Conservation (phyloP, 2,329 filamentous ascomycete species). For the Microcera coccophila region DNA sequence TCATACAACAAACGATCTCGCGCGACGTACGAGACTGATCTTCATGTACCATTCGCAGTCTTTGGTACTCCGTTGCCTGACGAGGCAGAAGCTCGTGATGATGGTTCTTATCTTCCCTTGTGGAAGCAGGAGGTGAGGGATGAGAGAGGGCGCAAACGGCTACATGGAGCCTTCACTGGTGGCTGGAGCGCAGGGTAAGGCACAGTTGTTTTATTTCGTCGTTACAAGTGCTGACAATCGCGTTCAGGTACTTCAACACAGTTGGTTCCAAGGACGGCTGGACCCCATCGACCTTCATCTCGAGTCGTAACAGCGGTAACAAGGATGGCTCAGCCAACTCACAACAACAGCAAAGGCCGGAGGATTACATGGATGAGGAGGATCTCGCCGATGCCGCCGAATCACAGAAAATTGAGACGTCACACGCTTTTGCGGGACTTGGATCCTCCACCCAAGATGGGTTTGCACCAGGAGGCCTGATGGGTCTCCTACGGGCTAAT, state of each 20-base stretch:
- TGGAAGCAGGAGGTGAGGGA: slow-evolving; percentile 99
- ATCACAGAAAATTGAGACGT: slow-evolving; percentile 68
- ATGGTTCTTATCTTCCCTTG: slow-evolving; percentile 88
- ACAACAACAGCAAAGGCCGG: slow-evolving; percentile 66
- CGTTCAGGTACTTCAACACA: slow-evolving; percentile 89
- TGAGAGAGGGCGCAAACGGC: slow-evolving; percentile 80
- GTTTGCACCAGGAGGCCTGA: slow-evolving; percentile 51
- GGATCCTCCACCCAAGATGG: slow-evolving; percentile 60
- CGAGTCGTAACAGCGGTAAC: slow-evolving; percentile 74
- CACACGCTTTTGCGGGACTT: slow-evolving; percentile 69
- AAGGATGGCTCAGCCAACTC: slow-evolving; percentile 56
- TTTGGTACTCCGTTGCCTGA: slow-evolving; percentile 85
- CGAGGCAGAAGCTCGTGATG: slow-evolving; percentile 74
- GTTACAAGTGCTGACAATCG: slow-evolving; percentile 9
- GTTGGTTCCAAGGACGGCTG: slow-evolving; percentile 98
- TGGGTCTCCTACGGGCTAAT: slow-evolving; percentile 66
- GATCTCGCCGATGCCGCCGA: slow-evolving; percentile 85
- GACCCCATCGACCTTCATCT: slow-evolving; percentile 88
- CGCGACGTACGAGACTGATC: slow-evolving; percentile 72
- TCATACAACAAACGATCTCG: slow-evolving; percentile 77
- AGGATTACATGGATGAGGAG: slow-evolving; percentile 98
- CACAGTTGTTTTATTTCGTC: neutral
- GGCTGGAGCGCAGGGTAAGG: slow-evolving; percentile 91
- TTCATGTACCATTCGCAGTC: slow-evolving; percentile 68
- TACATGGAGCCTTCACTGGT: slow-evolving; percentile 95